Conservation (phyloP, 2,329 filamentous ascomycete species). For the Purpureocillium takamizusanense region DNA sequence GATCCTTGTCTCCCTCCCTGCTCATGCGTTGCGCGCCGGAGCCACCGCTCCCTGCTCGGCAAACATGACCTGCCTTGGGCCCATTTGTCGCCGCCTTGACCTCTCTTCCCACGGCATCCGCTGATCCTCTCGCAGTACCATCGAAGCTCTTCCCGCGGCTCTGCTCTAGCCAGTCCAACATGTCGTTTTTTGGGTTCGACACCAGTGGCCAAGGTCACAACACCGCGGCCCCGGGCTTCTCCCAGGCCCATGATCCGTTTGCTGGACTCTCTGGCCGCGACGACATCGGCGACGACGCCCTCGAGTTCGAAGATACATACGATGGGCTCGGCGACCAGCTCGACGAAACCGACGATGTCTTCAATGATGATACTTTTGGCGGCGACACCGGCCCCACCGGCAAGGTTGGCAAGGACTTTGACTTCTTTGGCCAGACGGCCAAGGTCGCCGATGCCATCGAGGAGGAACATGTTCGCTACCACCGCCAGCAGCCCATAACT, state of each 20-base stretch:
- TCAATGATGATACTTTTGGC: slow-evolving; percentile 95
- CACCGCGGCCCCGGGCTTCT: slow-evolving; percentile 66
- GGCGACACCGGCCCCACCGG: slow-evolving; percentile 27
- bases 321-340: slow-evolving; percentile 88
- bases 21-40: no score
- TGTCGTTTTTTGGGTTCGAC: slow-evolving; percentile 94
- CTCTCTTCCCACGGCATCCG: no score
- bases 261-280: slow-evolving; percentile 63
- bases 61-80: no score
- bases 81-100: no score
- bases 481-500: slow-evolving; percentile 58
- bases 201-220: slow-evolving; percentile 52
- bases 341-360: slow-evolving; percentile 83
- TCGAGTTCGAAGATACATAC: slow-evolving; percentile 94
- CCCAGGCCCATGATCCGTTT: slow-evolving; percentile 78
- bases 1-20: no score
- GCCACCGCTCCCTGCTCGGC: no score
- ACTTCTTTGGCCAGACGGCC: slow-evolving; percentile 91
- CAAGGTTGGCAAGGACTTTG: slow-evolving; percentile 82
- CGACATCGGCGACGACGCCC: slow-evolving; percentile 47
- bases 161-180: slow-evolving; percentile 24
- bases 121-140: no score
- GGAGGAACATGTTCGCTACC: slow-evolving; percentile 82
- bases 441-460: slow-evolving; percentile 78
- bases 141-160: no score